Percentiles rank a stretch among this genome's conserved stretches.
These are phyloP conservation scores for Emmonsiellopsis sp. DNA, from an alignment of 2,329 filamentous ascomycete genomes.

Conservation along the genomic window DNA sequence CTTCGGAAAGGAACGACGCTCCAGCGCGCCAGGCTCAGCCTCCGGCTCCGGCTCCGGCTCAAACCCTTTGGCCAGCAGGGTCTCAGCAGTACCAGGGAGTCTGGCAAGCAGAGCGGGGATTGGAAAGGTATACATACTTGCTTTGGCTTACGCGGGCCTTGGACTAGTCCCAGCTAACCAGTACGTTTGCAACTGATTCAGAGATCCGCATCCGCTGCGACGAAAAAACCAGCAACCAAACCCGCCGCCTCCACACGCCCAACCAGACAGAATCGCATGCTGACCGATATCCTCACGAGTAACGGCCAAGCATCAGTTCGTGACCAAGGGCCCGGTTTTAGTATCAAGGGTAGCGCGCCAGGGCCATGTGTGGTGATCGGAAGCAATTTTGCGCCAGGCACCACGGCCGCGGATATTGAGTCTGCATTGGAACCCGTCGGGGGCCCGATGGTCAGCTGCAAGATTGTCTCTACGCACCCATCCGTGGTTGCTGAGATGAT, in stretches of 20 bases:
- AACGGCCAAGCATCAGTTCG: conserved; percentile 22
- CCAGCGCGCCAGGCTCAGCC: conserved; percentile 35
- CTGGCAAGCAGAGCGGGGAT: conserved; percentile 53
- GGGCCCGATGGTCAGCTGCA: conserved; percentile 46
- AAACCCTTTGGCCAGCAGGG: conserved; percentile 24
- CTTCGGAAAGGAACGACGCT: conserved; percentile 45
- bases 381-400: conserved; percentile 57
- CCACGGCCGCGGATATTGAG: conserved; percentile 57
- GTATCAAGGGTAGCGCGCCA: conserved; percentile 45
- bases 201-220: conserved; percentile 35
- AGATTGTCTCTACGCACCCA: conserved; percentile 43
- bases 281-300: conserved; percentile 16
- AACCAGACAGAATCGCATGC: conserved; percentile 24
- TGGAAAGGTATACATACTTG: conserved; percentile 39
- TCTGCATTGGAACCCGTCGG: conserved; percentile 48
- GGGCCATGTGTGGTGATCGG: conserved; percentile 51
- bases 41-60: conserved; percentile 30
- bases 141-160: not conserved
- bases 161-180: not conserved
- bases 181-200: conserved; percentile 10
- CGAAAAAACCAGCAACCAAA: conserved; percentile 29
- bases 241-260: conserved; percentile 25
- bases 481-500: conserved; percentile 53
- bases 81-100: conserved; percentile 36
- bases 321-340: conserved; percentile 35